Evolutionary conservation across 495 filamentous ascomycete genomes (phyloP).

Genomic region (Geoglossum glabrum): DNA sequence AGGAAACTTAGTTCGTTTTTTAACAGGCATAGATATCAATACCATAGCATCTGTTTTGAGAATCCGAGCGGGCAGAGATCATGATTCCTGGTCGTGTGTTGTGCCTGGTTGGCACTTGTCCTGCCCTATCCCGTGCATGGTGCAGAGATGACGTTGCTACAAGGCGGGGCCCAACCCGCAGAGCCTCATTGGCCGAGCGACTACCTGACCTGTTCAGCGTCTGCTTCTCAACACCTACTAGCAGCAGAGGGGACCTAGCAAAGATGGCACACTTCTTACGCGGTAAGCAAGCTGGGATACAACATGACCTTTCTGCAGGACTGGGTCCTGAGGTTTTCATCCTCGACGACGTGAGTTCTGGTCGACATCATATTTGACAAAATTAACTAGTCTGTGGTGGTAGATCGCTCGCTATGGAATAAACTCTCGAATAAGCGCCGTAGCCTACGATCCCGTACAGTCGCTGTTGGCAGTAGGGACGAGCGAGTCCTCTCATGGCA

Average conservation of each 20-base stretch:
- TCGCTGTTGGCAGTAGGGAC: constrained; percentile 89
- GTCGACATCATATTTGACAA: neutral
- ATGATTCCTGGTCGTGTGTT: neutral
- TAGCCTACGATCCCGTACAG: constrained; percentile 85
- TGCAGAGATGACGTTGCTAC: neutral
- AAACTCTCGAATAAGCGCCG: constrained; percentile 60
- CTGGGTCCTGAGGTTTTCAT: constrained; percentile 54
- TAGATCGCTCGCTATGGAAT: constrained; percentile 67
- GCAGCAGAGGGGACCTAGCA: neutral
- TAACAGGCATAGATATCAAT: neutral
- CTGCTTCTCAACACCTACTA: neutral
- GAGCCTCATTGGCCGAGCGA: neutral
- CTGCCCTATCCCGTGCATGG: too few relatives aligned
- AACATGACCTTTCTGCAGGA: constrained; percentile 69
- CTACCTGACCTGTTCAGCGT: neutral
- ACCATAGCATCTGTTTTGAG: neutral
- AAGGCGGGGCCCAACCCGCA: neutral
- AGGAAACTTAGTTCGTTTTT: neutral
- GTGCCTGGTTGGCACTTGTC: neutral
- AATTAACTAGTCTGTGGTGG: constrained; percentile 1
- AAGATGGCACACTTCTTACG: constrained; percentile 70
- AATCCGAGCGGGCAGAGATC: neutral
- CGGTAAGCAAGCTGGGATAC: constrained; percentile 81
- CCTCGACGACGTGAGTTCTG: constrained; percentile 47
- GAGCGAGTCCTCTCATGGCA: constrained; percentile 53